phyloP scores from a whole-genome alignment of 345 rosid genomes.

The Camelina laxa region DNA sequence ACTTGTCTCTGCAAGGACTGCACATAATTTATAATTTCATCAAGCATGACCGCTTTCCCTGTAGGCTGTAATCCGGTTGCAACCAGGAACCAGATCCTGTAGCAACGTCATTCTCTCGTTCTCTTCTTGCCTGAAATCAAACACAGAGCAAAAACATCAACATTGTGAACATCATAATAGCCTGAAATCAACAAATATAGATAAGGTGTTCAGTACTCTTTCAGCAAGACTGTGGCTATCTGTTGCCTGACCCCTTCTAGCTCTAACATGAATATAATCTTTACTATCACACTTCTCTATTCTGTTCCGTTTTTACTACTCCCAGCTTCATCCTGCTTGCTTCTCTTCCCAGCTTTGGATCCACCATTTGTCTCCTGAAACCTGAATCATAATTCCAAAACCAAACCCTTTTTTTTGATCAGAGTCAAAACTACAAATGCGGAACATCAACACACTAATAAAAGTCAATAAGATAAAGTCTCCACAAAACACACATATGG shows the following conservation, averaged over 20 bases:
- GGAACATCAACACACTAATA: not conserved
- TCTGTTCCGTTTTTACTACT: conserved; percentile 40
- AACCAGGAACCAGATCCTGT: conserved; percentile 95
- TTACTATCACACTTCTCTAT: conserved; percentile 35
- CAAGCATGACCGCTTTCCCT: conserved; percentile 95
- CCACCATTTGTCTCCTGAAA: conserved; percentile 53
- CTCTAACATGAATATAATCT: conserved; percentile 94
- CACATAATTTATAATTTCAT: conserved; percentile 93
- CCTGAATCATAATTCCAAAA: conserved; percentile 42
- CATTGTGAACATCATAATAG: conserved; percentile 1
- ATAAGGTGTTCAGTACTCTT: conserved; percentile 56
- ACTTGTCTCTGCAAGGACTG: conserved; percentile 96
- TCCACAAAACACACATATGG: not conserved
- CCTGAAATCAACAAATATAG: not conserved
- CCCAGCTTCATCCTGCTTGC: conserved; percentile 51
- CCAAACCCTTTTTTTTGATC: not conserved
- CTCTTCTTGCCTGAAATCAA: conserved; percentile 72
- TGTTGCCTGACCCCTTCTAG: conserved; percentile 93
- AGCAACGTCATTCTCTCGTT: conserved; percentile 90
- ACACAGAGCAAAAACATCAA: conserved; percentile 29
- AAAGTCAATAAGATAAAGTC: not conserved
- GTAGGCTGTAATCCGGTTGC: conserved; percentile 87
- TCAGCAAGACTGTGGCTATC: conserved; percentile 96
- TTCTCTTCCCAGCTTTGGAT: conserved; percentile 54
- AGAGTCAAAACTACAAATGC: not conserved